A percentile compares a stretch with the other conserved stretches of the same genome.
These are phyloP conservation scores for Penicillium lagena DNA, from an alignment of 495 filamentous ascomycete genomes.

Conservation along the genomic window DNA sequence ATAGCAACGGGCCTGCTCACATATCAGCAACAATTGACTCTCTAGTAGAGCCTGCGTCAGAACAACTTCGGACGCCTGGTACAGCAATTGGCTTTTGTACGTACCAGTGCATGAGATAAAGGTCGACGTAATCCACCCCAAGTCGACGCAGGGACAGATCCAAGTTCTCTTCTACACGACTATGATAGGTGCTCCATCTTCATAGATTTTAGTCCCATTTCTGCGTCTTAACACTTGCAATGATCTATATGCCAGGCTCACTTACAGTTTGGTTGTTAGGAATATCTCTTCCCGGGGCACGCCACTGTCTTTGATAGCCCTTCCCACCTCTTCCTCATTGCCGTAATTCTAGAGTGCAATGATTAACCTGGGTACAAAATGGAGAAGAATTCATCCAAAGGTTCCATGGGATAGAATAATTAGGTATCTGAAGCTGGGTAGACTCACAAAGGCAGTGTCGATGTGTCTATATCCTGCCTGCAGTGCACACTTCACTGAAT, in stretches of 20 bases:
- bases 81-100: no score
- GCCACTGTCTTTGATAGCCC: conserved; percentile 43
- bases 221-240: conserved; percentile 14
- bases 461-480: conserved; percentile 50
- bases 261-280: conserved; percentile 55
- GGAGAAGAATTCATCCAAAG: conserved; percentile 17
- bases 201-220: no score
- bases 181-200: conserved; percentile 23
- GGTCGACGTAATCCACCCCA: conserved; percentile 54
- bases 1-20: no score
- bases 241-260: conserved; percentile 19
- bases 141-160: conserved; percentile 54
- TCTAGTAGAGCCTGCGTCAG: no score
- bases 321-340: conserved; percentile 41
- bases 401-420: conserved; percentile 4
- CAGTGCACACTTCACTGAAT: conserved; percentile 27
- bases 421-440: conserved; percentile 6
- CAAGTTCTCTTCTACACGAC: conserved; percentile 46
- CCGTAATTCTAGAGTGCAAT: conserved; percentile 17
- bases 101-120: conserved; percentile 64
- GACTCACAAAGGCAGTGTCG: conserved; percentile 19
- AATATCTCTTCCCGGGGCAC: conserved; percentile 49
- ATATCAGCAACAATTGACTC: no score
- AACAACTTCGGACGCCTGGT: no score
- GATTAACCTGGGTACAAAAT: conserved; percentile 8